Evolutionary conservation across 768 basidiomycete species (phyloP).

Genomic region (Tricholoma saponaceum): DNA sequence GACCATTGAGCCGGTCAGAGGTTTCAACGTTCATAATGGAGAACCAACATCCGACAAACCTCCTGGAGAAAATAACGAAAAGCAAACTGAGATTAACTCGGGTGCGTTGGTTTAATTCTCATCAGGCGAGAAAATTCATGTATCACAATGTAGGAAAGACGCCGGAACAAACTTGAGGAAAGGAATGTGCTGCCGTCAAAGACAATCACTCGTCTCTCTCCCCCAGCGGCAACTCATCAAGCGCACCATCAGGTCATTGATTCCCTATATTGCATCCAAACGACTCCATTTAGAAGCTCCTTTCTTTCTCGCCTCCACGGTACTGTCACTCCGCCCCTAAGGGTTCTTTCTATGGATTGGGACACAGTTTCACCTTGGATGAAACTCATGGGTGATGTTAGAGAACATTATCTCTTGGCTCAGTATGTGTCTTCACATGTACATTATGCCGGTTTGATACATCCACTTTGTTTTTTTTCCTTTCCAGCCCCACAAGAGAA

Average conservation of each 20-base stretch:
- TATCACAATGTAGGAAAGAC: constrained; percentile 29
- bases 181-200: constrained; percentile 16
- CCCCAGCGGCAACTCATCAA: constrained; percentile 19
- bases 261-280: neutral
- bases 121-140: constrained; percentile 1
- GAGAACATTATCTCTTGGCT: constrained; percentile 55
- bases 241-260: constrained; percentile 38
- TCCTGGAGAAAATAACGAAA: constrained; percentile 29
- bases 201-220: constrained; percentile 32
- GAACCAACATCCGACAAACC: constrained; percentile 7
- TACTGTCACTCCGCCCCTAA: constrained; percentile 24
- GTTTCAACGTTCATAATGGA: constrained; percentile 22
- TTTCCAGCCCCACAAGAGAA: constrained; percentile 51
- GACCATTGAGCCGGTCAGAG: constrained; percentile 43
- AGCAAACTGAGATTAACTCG: constrained; percentile 46
- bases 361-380: constrained; percentile 71
- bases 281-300: constrained; percentile 51
- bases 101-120: constrained; percentile 20
- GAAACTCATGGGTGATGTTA: constrained; percentile 67
- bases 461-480: neutral
- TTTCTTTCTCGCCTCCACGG: constrained; percentile 66
- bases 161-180: constrained; percentile 17
- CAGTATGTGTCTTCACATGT: constrained; percentile 42
- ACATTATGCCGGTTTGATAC: neutral
- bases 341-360: constrained; percentile 65